Percentiles rank a stretch among this genome's conserved stretches.
Conservation (phyloP, 2,329 filamentous ascomycete genomes). For the Didymella keratinophila region DNA sequence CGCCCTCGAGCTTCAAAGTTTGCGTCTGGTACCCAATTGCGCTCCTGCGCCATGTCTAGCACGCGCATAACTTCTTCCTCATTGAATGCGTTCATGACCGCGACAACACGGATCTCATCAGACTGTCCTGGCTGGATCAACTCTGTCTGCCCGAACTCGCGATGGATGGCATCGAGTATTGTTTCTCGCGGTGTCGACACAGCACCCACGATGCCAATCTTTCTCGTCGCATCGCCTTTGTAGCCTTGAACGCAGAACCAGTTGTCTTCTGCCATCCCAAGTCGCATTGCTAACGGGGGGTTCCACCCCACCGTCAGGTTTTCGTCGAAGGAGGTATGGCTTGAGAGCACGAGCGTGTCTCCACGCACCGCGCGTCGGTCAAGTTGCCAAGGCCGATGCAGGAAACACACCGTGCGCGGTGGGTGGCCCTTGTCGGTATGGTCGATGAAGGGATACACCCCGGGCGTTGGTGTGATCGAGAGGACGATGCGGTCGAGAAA, state of each 20-base stretch:
- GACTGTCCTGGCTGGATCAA: conserved; percentile 32
- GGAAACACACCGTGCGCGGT: conserved; percentile 43
- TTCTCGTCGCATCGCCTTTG: conserved; percentile 49
- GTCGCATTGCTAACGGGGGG: conserved; percentile 38
- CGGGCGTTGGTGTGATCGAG: conserved; percentile 42
- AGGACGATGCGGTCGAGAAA: conserved; percentile 42
- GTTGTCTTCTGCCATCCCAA: conserved; percentile 40
- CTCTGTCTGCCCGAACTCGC: conserved; percentile 42
- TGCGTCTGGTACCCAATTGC: conserved; percentile 32
- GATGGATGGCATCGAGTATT: conserved; percentile 30
- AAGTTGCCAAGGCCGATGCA: conserved; percentile 46
- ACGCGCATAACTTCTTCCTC: conserved; percentile 49
- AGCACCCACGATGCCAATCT: conserved; percentile 48
- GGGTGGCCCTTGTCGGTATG: conserved; percentile 21
- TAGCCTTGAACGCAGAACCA: conserved; percentile 50
- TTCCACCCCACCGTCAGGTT: conserved; percentile 52
- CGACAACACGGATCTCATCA: conserved; percentile 39
- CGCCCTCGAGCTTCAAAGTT: conserved; percentile 30
- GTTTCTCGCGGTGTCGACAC: conserved; percentile 22
- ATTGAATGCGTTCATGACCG: conserved; percentile 54
- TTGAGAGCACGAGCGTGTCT: conserved; percentile 44
- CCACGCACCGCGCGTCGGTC: conserved; percentile 38
- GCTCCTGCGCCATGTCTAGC: conserved; percentile 35
- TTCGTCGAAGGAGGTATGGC: conserved; percentile 51
- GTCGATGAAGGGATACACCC: conserved; percentile 41